Evolutionary conservation across 352 stramenopile species (phyloP).

Genomic region (Bremia lactucae): DNA sequence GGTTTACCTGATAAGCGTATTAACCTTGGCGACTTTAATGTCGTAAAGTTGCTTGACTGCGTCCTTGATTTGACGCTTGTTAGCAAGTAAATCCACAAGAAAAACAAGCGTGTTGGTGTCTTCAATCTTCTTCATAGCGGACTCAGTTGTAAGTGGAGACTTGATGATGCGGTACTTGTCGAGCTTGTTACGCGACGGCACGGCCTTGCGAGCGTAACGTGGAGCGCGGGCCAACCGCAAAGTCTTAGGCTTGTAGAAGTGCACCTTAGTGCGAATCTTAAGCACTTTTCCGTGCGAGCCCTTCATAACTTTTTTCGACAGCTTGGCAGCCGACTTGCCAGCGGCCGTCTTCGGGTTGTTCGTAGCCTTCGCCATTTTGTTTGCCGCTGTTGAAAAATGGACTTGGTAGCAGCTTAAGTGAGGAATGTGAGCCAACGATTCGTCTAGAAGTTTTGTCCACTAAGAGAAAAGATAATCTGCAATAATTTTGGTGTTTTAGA

Average conservation of each 20-base stretch:
- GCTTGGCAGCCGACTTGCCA: constrained; percentile 88
- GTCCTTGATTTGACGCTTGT: constrained; percentile 99
- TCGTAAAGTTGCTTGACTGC: constrained; percentile 99
- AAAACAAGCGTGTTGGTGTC: constrained; percentile 99
- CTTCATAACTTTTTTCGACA: constrained; percentile 93
- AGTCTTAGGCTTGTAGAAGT: constrained; percentile 99
- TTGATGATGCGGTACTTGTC: constrained; percentile 99
- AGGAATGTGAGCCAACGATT: constrained; percentile 25
- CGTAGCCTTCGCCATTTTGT: constrained; percentile 65
- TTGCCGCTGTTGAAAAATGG: constrained; percentile 51
- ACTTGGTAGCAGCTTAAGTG: neutral
- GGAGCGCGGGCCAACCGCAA: constrained; percentile 90
- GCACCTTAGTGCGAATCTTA: constrained; percentile 97
- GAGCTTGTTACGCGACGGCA: constrained; percentile 91
- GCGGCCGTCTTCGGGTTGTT: constrained; percentile 58
- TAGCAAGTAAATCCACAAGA: constrained; percentile 98
- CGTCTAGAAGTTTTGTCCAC: constrained; percentile 9
- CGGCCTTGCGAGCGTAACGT: constrained; percentile 92
- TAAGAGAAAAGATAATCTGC: neutral
- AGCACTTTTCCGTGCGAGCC: constrained; percentile 95
- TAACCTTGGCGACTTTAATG: constrained; percentile 99
- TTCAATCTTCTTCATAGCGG: constrained; percentile 99
- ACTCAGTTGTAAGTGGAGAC: constrained; percentile 98
- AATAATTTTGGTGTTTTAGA: too few relatives aligned
- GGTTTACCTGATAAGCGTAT: constrained; percentile 98